Evolutionary conservation across 2,329 filamentous ascomycete genomes (phyloP).

Genomic region (Ophiostoma angusticollis): DNA sequence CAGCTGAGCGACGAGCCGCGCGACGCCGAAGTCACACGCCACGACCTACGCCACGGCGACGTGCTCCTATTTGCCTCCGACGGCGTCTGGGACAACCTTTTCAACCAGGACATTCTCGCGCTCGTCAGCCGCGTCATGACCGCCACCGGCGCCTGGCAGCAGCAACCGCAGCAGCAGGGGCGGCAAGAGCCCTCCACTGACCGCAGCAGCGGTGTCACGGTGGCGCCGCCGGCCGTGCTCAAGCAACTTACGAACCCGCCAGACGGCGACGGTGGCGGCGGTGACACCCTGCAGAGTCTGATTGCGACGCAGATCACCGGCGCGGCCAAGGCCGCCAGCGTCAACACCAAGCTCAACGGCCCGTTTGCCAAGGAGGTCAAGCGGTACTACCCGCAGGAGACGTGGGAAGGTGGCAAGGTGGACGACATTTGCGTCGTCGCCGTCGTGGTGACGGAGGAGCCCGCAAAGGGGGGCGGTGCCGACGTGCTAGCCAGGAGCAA

Average conservation of each 20-base stretch:
- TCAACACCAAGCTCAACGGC: slow-evolving; percentile 70
- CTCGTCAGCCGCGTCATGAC: slow-evolving; percentile 70
- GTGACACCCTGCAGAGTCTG: slow-evolving; percentile 55
- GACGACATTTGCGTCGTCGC: slow-evolving; percentile 91
- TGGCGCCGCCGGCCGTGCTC: slow-evolving; percentile 28
- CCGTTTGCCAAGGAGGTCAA: slow-evolving; percentile 94
- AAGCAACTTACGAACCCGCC: slow-evolving; percentile 19
- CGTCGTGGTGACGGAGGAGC: slow-evolving; percentile 59
- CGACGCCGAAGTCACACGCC: slow-evolving; percentile 68
- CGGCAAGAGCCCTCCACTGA: too few species aligned
- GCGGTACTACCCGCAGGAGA: slow-evolving; percentile 71
- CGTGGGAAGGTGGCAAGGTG: slow-evolving; percentile 83
- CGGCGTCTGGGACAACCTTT: slow-evolving; percentile 92
- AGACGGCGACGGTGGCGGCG: slow-evolving; percentile 19
- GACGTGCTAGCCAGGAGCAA: slow-evolving; percentile 20
- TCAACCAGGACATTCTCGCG: slow-evolving; percentile 74
- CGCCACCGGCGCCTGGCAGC: slow-evolving; percentile 59
- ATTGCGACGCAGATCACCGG: slow-evolving; percentile 68
- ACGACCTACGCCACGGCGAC: slow-evolving; percentile 75
- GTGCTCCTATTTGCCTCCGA: slow-evolving; percentile 90
- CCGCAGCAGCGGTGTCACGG: slow-evolving; percentile 49
- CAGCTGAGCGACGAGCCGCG: slow-evolving; percentile 72
- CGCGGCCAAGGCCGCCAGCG: slow-evolving; percentile 73
- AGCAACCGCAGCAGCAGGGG: slow-evolving; percentile 40
- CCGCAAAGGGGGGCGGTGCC: slow-evolving; percentile 16